A percentile compares a stretch with the other conserved stretches of the same genome.
phyloP scores from a whole-genome alignment of 306 rosid genomes.

The Fagus sylvatica region DNA sequence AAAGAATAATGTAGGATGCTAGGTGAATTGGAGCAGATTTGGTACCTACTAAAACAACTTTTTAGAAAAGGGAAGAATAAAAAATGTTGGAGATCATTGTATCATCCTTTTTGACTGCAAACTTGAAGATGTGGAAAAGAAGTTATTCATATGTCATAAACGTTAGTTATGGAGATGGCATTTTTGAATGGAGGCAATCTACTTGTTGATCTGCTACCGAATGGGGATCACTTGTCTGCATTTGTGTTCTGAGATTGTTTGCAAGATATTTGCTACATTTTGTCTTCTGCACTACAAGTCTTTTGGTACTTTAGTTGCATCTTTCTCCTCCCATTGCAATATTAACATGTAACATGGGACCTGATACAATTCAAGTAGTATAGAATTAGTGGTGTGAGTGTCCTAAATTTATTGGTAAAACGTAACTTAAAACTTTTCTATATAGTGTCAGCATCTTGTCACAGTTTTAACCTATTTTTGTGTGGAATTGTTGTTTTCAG shows the following conservation, averaged over 20 bases:
- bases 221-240: constrained; percentile 8
- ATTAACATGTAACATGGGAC: no score
- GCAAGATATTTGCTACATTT: constrained; percentile 1
- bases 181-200: background rate
- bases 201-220: background rate
- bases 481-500: constrained; percentile 58
- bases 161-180: background rate
- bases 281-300: background rate
- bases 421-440: background rate
- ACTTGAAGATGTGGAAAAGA: constrained; percentile 1
- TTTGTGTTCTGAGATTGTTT: background rate
- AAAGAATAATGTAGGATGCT: background rate
- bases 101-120: background rate
- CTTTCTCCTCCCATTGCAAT: background rate
- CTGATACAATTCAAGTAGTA: background rate
- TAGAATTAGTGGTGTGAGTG: background rate
- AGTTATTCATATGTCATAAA: background rate
- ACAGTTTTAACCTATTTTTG: background rate
- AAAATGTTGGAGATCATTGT: background rate
- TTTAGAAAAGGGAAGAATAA: background rate
- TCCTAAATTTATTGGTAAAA: background rate
- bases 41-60: background rate
- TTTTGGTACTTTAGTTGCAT: constrained; percentile 11
- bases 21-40: background rate
- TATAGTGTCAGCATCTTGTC: background rate